These are phyloP conservation scores for Penicillium sclerotiorum DNA, from an alignment of 2,329 filamentous ascomycete species.

Conservation along the genomic window DNA sequence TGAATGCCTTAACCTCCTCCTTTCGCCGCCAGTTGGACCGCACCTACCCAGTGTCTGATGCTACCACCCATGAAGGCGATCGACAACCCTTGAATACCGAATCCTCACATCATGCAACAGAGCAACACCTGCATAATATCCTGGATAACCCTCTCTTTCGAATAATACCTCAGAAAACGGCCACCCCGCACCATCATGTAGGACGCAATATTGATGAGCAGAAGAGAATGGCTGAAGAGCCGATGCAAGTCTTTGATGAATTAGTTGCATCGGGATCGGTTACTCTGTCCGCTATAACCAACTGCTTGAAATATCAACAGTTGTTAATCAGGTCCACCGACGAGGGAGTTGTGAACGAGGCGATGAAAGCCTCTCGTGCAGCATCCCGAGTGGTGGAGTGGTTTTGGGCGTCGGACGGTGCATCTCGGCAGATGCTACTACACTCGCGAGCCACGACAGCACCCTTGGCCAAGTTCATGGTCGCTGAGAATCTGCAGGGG, in stretches of 20 bases:
- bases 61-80: constrained; percentile 20
- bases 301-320: constrained; percentile 39
- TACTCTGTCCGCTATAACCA: constrained; percentile 24
- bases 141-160: constrained; percentile 47
- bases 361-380: constrained; percentile 38
- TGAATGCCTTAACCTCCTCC: constrained; percentile 63
- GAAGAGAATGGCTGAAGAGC: constrained; percentile 30
- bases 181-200: constrained; percentile 16
- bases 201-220: constrained; percentile 18
- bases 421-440: constrained; percentile 34
- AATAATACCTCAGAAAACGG: constrained; percentile 34
- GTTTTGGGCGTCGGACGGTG: constrained; percentile 43
- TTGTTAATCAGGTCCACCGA: constrained; percentile 28
- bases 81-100: constrained; percentile 26
- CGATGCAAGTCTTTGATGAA: constrained; percentile 42
- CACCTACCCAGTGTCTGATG: constrained; percentile 51
- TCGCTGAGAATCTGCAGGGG: constrained; percentile 38
- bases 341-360: constrained; percentile 23
- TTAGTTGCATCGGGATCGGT: constrained; percentile 42
- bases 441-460: constrained; percentile 25
- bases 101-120: constrained; percentile 37
- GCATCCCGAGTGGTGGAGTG: constrained; percentile 41
- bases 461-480: constrained; percentile 43
- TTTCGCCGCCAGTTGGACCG: constrained; percentile 66
- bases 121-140: constrained; percentile 42